phyloP scores from a whole-genome alignment of 805 yeast species.

The Grigorovia yakushimaensis region DNA sequence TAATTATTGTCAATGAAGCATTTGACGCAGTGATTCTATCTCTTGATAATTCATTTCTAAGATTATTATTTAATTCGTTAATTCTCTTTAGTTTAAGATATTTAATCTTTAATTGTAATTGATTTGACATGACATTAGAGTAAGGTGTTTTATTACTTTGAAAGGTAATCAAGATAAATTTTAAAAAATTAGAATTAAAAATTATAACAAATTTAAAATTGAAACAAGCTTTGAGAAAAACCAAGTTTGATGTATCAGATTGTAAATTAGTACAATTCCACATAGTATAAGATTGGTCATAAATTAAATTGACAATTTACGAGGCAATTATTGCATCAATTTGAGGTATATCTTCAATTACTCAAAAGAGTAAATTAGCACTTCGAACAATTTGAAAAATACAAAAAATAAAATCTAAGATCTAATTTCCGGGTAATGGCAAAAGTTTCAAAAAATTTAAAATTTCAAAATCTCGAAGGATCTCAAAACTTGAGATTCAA shows the following conservation, averaged over 20 bases:
- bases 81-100: slow-evolving; percentile 52
- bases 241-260: not conserved
- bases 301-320: too few species aligned
- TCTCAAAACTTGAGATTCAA: too few species aligned
- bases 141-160: not conserved
- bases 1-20: slow-evolving; percentile 41
- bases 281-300: too few species aligned
- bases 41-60: slow-evolving; percentile 41
- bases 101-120: slow-evolving; percentile 36
- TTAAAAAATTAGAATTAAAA: too few species aligned
- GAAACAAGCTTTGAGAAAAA: not conserved
- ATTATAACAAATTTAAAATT: too few species aligned
- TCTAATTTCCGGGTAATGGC: not conserved
- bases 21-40: slow-evolving; percentile 58
- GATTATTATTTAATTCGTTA: slow-evolving; percentile 43
- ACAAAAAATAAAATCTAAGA: too few species aligned
- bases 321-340: not conserved
- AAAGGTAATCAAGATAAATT: not conserved
- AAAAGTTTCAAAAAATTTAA: too few species aligned
- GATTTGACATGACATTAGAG: slow-evolving; percentile 1
- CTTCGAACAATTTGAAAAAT: not conserved
- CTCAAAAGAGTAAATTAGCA: not conserved
- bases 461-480: too few species aligned
- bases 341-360: not conserved
- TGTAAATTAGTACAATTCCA: not conserved